Percentiles rank a stretch among this genome's conserved stretches.
Evolutionary conservation across 345 rosid genomes (phyloP).

Genomic region (Excoecaria cochinchinensis): DNA sequence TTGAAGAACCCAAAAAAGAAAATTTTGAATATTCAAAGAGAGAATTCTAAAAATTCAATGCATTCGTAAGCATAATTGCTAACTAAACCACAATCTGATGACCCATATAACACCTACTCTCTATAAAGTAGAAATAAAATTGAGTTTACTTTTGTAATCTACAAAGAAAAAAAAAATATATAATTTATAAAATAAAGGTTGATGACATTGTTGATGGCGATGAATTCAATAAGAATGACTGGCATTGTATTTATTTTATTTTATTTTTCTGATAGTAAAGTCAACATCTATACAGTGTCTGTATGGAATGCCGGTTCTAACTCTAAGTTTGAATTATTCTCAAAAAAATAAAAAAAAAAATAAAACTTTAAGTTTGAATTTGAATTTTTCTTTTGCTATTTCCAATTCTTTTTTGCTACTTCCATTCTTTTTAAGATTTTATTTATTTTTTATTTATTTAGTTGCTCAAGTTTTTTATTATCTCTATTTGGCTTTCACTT

Average conservation of each 20-base stretch:
- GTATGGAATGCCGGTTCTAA: not conserved
- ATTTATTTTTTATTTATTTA: no score
- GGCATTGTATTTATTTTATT: no score
- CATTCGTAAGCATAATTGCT: not conserved
- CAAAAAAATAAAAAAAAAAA: no score
- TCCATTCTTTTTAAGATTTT: no score
- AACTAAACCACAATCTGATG: not conserved
- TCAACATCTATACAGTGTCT: constrained; percentile 1
- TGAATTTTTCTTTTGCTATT: not conserved
- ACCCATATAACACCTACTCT: not conserved
- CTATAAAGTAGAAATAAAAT: not conserved
- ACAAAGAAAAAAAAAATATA: not conserved
- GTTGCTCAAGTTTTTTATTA: no score
- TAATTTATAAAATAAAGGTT: no score
- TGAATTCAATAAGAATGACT: not conserved
- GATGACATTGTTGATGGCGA: not conserved
- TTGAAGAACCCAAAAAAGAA: not conserved
- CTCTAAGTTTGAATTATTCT: not conserved
- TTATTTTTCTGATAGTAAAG: not conserved
- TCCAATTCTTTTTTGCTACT: not conserved
- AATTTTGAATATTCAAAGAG: not conserved
- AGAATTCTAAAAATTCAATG: not conserved
- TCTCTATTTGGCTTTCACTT: no score
- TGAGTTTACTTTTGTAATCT: not conserved
- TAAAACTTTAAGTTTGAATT: not conserved